These are phyloP conservation scores for Waltergamsia citrina DNA, from an alignment of 2,329 filamentous ascomycete genomes.

Conservation along the genomic window DNA sequence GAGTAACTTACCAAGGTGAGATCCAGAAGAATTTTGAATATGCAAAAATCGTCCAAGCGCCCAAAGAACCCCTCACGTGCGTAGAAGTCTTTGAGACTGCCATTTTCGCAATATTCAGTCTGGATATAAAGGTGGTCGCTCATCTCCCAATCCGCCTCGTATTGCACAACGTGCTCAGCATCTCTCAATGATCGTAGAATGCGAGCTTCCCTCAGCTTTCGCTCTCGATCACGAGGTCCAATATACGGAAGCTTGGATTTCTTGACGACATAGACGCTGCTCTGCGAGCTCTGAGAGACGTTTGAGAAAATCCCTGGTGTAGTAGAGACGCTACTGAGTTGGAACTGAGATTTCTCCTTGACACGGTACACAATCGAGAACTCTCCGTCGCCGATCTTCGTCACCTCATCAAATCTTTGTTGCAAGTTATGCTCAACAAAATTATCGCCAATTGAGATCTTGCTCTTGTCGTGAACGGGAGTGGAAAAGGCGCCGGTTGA, in stretches of 20 bases:
- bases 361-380: conserved; percentile 91
- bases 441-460: conserved; percentile 40
- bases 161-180: conserved; percentile 77
- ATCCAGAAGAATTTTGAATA: conserved; percentile 96
- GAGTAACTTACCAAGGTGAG: conserved; percentile 58
- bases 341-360: conserved; percentile 21
- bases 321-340: neutral
- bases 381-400: conserved; percentile 75
- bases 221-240: conserved; percentile 70
- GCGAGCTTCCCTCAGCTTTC: conserved; percentile 75
- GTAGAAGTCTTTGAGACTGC: conserved; percentile 80
- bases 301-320: too few species aligned
- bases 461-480: conserved; percentile 59
- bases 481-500: conserved; percentile 51
- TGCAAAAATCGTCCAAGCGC: conserved; percentile 89
- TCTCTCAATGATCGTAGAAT: conserved; percentile 68
- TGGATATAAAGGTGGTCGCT: conserved; percentile 87
- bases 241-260: conserved; percentile 76
- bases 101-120: conserved; percentile 93
- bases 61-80: conserved; percentile 74
- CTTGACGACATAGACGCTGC: conserved; percentile 81
- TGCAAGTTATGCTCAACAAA: conserved; percentile 63
- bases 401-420: conserved; percentile 71
- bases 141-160: conserved; percentile 81
- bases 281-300: conserved; percentile 17